Evolutionary conservation across 73 alveolate species (phyloP), one percentile per base, ranked within the genome.

Genomic region (Uronychia binucleata): DNA sequence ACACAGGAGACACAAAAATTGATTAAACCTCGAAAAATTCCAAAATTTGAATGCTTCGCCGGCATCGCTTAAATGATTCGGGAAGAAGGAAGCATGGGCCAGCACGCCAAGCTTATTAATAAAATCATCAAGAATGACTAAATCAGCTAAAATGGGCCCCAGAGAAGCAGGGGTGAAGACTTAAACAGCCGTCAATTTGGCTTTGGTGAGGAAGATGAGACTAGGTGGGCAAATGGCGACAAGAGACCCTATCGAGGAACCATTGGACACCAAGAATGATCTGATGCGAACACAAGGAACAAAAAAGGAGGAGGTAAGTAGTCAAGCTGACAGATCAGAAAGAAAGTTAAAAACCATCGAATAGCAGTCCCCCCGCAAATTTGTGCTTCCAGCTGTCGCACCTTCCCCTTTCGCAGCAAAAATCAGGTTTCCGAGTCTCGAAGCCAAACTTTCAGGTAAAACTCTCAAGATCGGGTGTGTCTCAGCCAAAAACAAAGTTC

Each of bases 361-460:
- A 19, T 46, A 46, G 67, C 19, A 19, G 19, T 46, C 67, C 5
- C 67, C 67, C 5, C 67, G 5, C 5, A 46, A 46, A 19, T 46
- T 46, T 46, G 19, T 46, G n/a, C 67, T 46, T 46, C 67, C 67
- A 11, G 67, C 67, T 46, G 67, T 46, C 67, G 67, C 67, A 46
- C 67, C 67, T 46, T 46, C 67, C 67, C 67, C 67, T 19, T 46
- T 46, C 67, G 67, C 67, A 5, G 67, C 67, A 46, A 46, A 46
- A 46, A 19, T 19, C n/a, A 11, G 67, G 19, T 46, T 46, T 46
- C 67, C 67, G 67, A 46, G 67, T 46, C 67, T 46, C 19, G 67
- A 46, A n/a, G n/a, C n/a, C n/a, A n/a, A n/a, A n/a, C n/a, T n/a
- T n/a, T n/a, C n/a, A n/a, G n/a, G n/a, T n/a, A n/a, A n/a, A n/a